Evolutionary conservation across 306 rosid genomes (phyloP).

Genomic region (Pterocarpus macrocarpus): DNA sequence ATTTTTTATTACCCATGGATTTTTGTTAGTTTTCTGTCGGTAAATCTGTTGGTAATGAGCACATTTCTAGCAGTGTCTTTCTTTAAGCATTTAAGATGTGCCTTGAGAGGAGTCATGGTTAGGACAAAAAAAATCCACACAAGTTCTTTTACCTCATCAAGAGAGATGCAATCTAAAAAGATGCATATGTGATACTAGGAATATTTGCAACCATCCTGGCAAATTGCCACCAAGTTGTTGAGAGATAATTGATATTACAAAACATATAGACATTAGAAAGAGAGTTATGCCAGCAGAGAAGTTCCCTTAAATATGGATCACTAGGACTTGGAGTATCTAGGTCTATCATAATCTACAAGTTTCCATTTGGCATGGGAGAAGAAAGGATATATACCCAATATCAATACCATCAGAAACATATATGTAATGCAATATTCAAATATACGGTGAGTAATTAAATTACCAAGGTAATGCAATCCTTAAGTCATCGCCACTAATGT

Average conservation of each 20-base stretch:
- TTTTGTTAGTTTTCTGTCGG: too few relatives aligned
- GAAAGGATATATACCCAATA: constrained; percentile 1
- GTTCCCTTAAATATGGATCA: constrained; percentile 82
- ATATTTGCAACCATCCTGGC: constrained; percentile 90
- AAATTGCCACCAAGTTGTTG: constrained; percentile 34
- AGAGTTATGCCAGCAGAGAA: constrained; percentile 72
- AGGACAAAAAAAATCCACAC: too few relatives aligned
- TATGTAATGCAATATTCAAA: neutral
- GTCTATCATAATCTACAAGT: constrained; percentile 82
- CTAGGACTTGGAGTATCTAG: constrained; percentile 99
- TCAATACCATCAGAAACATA: constrained; percentile 24
- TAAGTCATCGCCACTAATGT: constrained; percentile 84
- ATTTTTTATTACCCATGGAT: too few relatives aligned
- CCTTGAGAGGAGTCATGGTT: too few relatives aligned
- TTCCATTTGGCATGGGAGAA: constrained; percentile 1
- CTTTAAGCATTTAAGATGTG: too few relatives aligned
- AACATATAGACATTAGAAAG: neutral
- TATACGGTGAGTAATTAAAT: neutral
- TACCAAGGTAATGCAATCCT: constrained; percentile 85
- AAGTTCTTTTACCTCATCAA: too few relatives aligned
- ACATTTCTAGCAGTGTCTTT: too few relatives aligned
- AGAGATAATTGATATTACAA: neutral
- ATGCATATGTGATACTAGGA: constrained; percentile 89
- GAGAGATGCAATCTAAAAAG: constrained; percentile 38
- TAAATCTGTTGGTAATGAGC: too few relatives aligned